These are phyloP conservation scores for Chloranthus sessilifolius DNA, from an alignment of 164 flowering plant genomes.

Conservation along the genomic window DNA sequence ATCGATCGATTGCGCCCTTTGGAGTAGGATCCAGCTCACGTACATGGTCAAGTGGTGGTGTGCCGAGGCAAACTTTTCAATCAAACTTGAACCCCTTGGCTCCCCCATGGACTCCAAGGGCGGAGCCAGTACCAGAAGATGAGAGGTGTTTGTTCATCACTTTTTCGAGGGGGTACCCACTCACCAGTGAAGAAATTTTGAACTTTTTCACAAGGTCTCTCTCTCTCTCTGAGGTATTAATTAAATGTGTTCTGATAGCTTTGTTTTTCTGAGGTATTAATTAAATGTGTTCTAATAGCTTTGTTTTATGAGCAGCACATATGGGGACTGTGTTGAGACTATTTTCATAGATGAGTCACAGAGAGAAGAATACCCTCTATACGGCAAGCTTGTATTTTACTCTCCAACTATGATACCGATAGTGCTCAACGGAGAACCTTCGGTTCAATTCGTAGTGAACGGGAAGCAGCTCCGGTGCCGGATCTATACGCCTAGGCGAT, in stretches of 20 bases:
- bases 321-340: constrained; percentile 1
- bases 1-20: neutral
- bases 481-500: no score
- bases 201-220: constrained; percentile 2
- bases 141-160: constrained; percentile 6
- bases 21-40: neutral
- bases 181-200: constrained; percentile 2
- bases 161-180: constrained; percentile 7
- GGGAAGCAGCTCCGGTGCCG: constrained; percentile 6
- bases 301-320: neutral
- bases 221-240: neutral
- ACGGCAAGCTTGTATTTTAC: neutral
- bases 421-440: neutral
- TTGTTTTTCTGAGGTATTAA: neutral
- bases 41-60: neutral
- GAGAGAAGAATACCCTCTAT: neutral
- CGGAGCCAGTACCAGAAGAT: neutral
- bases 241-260: neutral
- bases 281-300: neutral
- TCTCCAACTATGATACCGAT: neutral
- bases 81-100: neutral
- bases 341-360: neutral
- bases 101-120: neutral
- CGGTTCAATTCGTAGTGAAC: constrained; percentile 1
- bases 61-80: neutral